Conservation (phyloP, 345 rosid genomes). For the Balakata baccata region DNA sequence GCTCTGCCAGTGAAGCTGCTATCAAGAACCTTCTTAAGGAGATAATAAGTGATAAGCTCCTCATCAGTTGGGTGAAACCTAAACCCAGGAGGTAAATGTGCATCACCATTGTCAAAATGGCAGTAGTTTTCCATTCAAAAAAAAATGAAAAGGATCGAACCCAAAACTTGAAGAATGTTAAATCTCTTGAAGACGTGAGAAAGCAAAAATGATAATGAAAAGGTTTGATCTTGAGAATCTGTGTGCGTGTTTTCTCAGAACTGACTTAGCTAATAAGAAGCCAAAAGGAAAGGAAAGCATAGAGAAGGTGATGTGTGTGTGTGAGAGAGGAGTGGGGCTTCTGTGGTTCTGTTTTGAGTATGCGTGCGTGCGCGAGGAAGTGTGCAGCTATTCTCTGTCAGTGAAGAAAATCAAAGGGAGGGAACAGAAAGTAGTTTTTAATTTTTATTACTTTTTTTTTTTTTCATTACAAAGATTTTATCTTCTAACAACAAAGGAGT, state of each 20-base stretch:
- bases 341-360: slow-evolving; percentile 31
- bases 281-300: slow-evolving; percentile 1
- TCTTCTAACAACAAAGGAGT: neutral
- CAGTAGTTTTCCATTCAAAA: slow-evolving; percentile 47
- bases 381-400: slow-evolving; percentile 76
- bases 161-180: neutral
- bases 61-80: slow-evolving; percentile 95
- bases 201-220: slow-evolving; percentile 14
- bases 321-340: slow-evolving; percentile 23
- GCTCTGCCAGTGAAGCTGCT: slow-evolving; percentile 67
- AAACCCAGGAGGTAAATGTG: slow-evolving; percentile 81
- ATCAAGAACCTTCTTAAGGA: slow-evolving; percentile 77
- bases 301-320: slow-evolving; percentile 28
- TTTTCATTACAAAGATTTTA: neutral
- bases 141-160: neutral
- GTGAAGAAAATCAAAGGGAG: slow-evolving; percentile 47
- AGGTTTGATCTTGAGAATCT: slow-evolving; percentile 6
- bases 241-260: too few species aligned
- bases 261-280: too few species aligned
- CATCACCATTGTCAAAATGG: slow-evolving; percentile 41
- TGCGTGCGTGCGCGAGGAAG: slow-evolving; percentile 93
- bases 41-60: slow-evolving; percentile 86
- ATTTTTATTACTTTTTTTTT: neutral
- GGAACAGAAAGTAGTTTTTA: slow-evolving; percentile 41
- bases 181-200: neutral